Evolutionary conservation across 1,139 yeast genomes (phyloP), one percentile per base, ranked within the genome.

Genomic region (Blastobotrys serpentis): DNA sequence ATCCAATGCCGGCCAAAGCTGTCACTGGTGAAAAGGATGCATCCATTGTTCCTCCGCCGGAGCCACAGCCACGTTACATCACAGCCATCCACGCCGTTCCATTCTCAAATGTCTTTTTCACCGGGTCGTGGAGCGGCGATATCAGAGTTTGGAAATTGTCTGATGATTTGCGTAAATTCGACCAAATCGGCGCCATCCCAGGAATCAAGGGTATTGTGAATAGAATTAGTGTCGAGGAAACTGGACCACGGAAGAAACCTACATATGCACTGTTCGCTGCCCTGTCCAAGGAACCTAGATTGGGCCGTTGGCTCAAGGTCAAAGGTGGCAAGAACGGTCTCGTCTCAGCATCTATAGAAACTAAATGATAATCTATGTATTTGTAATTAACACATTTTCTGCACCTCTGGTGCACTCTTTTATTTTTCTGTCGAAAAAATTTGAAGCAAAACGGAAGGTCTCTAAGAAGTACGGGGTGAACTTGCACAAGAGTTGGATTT

Each of bases 111-210:
- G 67, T 88, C 5, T 87, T 92, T 61, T 70, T 92, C 47, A 81
- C 89, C 19, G 98, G 98, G 0, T 89, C 98, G 2, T 86, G 87
- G 82, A 78, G 80, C 62, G 98, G 98, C 2, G 66, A 72, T 4
- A 66, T 87, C 49, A 80, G 78, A 53, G 74, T 88, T 42, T 92
- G 98, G 98, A 80, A 79, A 60, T 65, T 92, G 30, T 79, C 77
- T 47, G 82, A 77, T 44, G 83, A 79, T 48, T 66, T 83, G 60
- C 76, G 95, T 57, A 70, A 73, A 30, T 86, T 88, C 45, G 72
- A 68, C 41, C 64, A 72, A 17, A 58, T 85, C 18, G 86, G 84
- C 11, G 73, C 74, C 39, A 63, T 87, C 33, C 66, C 73, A n/a
- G 72, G 77, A 32, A 81, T 84, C 47, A 77, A 75, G 50, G 97